Conservation (phyloP, 768 basidiomycete species). For the Galerina marginata region DNA sequence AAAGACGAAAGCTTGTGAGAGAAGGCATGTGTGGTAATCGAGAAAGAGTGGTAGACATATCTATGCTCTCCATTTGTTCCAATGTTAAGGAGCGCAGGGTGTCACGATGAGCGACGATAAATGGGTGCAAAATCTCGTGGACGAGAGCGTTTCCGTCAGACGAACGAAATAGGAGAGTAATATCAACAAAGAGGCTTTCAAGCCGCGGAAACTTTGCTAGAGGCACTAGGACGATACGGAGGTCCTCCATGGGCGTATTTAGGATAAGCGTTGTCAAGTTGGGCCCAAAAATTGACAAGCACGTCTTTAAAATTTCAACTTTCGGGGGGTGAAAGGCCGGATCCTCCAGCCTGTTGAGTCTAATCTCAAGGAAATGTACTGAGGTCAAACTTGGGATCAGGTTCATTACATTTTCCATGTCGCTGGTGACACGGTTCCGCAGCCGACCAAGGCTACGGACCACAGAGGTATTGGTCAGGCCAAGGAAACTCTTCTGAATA, state of each 20-base stretch:
- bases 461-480: not conserved
- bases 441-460: no score
- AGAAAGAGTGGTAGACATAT: slow-evolving; percentile 1
- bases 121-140: not conserved
- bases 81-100: not conserved
- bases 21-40: slow-evolving; percentile 1
- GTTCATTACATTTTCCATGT: not conserved
- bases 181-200: not conserved
- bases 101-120: not conserved
- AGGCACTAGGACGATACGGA: not conserved
- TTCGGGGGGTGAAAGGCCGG: not conserved
- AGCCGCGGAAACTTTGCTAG: slow-evolving; percentile 1
- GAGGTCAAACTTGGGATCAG: slow-evolving; percentile 2
- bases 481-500: not conserved
- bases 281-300: slow-evolving; percentile 4
- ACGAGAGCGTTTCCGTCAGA: not conserved
- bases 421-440: no score
- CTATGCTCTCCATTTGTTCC: not conserved
- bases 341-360: not conserved
- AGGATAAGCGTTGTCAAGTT: not conserved
- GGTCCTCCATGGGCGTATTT: slow-evolving; percentile 3
- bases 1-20: not conserved
- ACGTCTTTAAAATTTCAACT: not conserved
- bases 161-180: not conserved
- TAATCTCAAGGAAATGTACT: not conserved